Evolutionary conservation across 257 asterid genomes (phyloP), one percentile per base, ranked within the genome.

Genomic region (Orobanche coerulescens): DNA sequence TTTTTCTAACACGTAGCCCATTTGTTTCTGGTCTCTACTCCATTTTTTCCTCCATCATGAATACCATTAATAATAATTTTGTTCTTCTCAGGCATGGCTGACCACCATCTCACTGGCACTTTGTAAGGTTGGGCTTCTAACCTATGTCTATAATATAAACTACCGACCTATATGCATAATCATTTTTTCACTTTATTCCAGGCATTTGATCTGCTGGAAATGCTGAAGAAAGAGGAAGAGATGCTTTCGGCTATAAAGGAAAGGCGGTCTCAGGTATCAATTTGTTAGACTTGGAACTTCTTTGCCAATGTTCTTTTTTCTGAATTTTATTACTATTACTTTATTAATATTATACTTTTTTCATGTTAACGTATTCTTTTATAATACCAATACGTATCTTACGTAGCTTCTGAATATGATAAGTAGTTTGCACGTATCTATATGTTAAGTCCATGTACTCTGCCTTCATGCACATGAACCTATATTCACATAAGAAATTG

Each of bases 141-240:
- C 36, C 36, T 30, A 30, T 30, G 36, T 30, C 36, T 7, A 30
- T 16, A 19, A 15, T 6, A 46, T 7, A 11, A 62, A 31, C 14
- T 33, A 49, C 30, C 49, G 18, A 34, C 44, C 28, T 42, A 14
- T 40, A 24, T 30, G 18, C 6, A 42, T 67, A 40, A 51, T 52
- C 40, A 37, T 56, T 18, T 34, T 66, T 47, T 20, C 43, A 13
- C 16, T 73, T 78, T 68, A 10, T 62, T 71, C 19, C 78, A 93
- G 97, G 84, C 95, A 39, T 89, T 93, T 76, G 99, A 93, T 86
- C 74, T 89, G 69, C 80, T 85, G 71, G 98, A 93, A 68, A 83
- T 89, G 98, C 82, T 93, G 55, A 88, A 79, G 85, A 89, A 83
- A 79, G 98, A 93, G 76, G 96, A 89, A 61, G 96, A 86, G 59